These are phyloP conservation scores for Ceratocystiopsis sp. DNA, from an alignment of 2,329 filamentous ascomycete species.

Conservation along the genomic window DNA sequence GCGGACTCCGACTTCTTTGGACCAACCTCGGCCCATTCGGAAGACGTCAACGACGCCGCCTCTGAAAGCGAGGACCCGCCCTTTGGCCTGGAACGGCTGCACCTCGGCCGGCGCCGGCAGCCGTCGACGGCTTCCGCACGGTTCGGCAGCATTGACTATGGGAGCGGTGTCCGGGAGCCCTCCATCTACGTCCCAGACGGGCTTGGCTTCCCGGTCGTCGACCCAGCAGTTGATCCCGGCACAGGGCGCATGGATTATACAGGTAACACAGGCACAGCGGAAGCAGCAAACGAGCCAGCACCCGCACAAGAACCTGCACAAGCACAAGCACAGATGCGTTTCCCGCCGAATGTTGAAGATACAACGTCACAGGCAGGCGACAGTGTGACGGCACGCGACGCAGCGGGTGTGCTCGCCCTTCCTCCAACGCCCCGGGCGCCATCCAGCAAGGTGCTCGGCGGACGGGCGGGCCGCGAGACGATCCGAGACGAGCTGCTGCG, in stretches of 20 bases:
- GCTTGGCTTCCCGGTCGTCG: too few species aligned
- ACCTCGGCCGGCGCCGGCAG: conserved; percentile 29
- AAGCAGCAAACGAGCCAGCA: too few species aligned
- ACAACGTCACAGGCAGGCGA: too few species aligned
- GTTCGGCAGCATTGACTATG: too few species aligned
- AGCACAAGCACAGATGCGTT: too few species aligned
- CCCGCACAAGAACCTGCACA: too few species aligned
- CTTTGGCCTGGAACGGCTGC: conserved; percentile 46
- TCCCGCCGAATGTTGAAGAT: too few species aligned
- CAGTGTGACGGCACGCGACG: too few species aligned
- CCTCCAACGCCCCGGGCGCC: conserved; percentile 16
- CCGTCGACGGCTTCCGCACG: conserved; percentile 15
- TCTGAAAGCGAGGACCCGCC: conserved; percentile 37
- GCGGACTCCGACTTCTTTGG: conserved; percentile 30
- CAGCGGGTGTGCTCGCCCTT: background rate
- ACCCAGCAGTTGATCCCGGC: too few species aligned
- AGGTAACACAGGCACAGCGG: too few species aligned
- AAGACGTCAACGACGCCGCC: conserved; percentile 36
- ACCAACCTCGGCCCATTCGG: conserved; percentile 43
- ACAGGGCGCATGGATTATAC: too few species aligned
- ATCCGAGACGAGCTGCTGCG: conserved; percentile 23
- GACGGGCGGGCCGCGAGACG: conserved; percentile 13
- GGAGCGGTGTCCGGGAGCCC: conserved; percentile 26
- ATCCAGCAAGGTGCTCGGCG: conserved; percentile 30
- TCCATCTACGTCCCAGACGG: conserved; percentile 44